These are phyloP conservation scores for Hapsidospora chrysogenum DNA, from an alignment of 495 filamentous ascomycete genomes.

Conservation along the genomic window DNA sequence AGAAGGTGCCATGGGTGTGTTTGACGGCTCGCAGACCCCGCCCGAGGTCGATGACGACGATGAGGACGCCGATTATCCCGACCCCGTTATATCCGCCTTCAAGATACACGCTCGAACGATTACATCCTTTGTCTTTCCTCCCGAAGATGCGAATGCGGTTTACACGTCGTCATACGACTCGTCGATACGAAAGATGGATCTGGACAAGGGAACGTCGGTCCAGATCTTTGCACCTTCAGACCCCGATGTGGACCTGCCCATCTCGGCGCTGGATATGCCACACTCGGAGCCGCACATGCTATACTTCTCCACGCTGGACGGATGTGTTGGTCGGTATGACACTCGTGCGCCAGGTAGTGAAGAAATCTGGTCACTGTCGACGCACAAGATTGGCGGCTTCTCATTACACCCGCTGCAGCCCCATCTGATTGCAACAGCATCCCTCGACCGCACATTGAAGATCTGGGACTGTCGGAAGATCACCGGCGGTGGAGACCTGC, in stretches of 20 bases:
- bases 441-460: slow-evolving; percentile 74
- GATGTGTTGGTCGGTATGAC: slow-evolving; percentile 64
- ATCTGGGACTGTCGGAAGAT: slow-evolving; percentile 89
- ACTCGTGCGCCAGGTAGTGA: slow-evolving; percentile 38
- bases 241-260: slow-evolving; percentile 49
- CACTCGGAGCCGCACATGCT: slow-evolving; percentile 51
- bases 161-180: slow-evolving; percentile 91
- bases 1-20: slow-evolving; percentile 81
- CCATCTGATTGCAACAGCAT: slow-evolving; percentile 79
- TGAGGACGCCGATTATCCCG: slow-evolving; percentile 44
- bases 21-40: slow-evolving; percentile 66
- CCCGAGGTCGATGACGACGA: slow-evolving; percentile 31
- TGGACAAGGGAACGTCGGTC: slow-evolving; percentile 57
- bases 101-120: slow-evolving; percentile 88
- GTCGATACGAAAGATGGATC: slow-evolving; percentile 73
- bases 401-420: slow-evolving; percentile 58
- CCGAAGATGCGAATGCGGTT: slow-evolving; percentile 50
- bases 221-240: slow-evolving; percentile 65
- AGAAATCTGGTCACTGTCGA: slow-evolving; percentile 59
- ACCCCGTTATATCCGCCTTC: slow-evolving; percentile 68
- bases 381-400: slow-evolving; percentile 95
- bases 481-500: slow-evolving; percentile 28
- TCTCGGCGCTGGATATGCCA: slow-evolving; percentile 70
- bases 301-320: slow-evolving; percentile 77
- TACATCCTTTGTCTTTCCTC: slow-evolving; percentile 59